These are phyloP conservation scores for Hemisphaericaspora xylofermentans DNA, from an alignment of 1,139 yeast species.

Conservation along the genomic window DNA sequence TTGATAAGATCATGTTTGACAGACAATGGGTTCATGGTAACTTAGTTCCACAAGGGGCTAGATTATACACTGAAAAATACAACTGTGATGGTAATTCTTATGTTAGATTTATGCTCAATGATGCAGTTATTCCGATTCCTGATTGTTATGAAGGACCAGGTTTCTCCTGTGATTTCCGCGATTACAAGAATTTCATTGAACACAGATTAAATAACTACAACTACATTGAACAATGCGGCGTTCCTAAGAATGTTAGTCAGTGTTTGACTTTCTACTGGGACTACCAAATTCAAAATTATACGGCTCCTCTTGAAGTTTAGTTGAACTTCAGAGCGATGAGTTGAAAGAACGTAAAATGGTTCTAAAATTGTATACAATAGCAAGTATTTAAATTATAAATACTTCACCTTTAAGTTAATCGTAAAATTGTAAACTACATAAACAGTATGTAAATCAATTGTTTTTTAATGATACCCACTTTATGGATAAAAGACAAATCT, in stretches of 20 bases:
- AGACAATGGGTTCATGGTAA: constrained; percentile 47
- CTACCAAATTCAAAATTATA: constrained; percentile 26
- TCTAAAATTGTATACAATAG: too few relatives aligned
- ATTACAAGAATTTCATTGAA: constrained; percentile 33
- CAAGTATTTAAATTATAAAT: neutral
- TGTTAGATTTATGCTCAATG: constrained; percentile 46
- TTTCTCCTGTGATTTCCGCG: constrained; percentile 28
- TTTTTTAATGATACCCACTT: too few relatives aligned
- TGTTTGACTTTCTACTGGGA: constrained; percentile 34
- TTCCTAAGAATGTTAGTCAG: constrained; percentile 18
- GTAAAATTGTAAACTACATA: too few relatives aligned
- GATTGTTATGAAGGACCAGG: constrained; percentile 29
- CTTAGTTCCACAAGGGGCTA: constrained; percentile 56
- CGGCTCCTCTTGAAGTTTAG: constrained; percentile 18
- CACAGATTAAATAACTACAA: constrained; percentile 29
- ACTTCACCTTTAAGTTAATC: too few relatives aligned
- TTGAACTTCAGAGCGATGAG: neutral
- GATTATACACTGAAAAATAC: constrained; percentile 49
- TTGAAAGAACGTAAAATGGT: too few relatives aligned
- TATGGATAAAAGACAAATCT: too few relatives aligned
- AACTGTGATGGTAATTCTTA: constrained; percentile 28
- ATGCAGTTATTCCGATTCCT: constrained; percentile 56
- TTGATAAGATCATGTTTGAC: constrained; percentile 33
- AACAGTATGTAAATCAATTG: too few relatives aligned
- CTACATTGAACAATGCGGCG: constrained; percentile 31